These are phyloP conservation scores for Umbelopsis ramanniana DNA, from an alignment of 192 early-diverging fungal species.

Conservation along the genomic window DNA sequence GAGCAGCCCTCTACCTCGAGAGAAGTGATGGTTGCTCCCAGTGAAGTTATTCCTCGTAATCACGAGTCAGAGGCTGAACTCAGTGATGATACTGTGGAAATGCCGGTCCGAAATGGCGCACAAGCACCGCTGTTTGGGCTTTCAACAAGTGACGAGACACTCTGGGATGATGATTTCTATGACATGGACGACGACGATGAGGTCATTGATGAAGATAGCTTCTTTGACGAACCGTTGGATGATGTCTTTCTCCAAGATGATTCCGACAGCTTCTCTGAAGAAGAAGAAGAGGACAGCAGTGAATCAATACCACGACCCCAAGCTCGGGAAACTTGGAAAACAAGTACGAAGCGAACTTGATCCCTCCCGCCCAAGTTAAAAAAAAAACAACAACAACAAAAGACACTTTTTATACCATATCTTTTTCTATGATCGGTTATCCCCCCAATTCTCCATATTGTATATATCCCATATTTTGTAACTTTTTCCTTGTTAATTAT, in stretches of 20 bases:
- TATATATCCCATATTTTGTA: too few species aligned
- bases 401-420: not conserved
- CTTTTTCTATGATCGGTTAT: not conserved
- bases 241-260: constrained; percentile 28
- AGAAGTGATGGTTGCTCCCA: not conserved
- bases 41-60: too few species aligned
- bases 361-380: too few species aligned
- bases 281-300: not conserved
- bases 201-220: not conserved
- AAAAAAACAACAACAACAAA: too few species aligned
- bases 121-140: constrained; percentile 13
- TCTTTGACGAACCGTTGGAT: constrained; percentile 22
- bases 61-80: not conserved
- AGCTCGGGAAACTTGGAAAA: constrained; percentile 18
- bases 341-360: constrained; percentile 4
- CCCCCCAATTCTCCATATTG: not conserved
- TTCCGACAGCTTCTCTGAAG: constrained; percentile 21
- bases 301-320: not conserved
- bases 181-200: constrained; percentile 13
- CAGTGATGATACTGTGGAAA: not conserved
- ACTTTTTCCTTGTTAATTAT: too few species aligned
- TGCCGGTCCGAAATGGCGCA: not conserved
- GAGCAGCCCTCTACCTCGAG: too few species aligned
- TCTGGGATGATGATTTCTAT: constrained; percentile 18
- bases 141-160: constrained; percentile 9